Base-by-base conservation (phyloP, 2,329 filamentous ascomycete species). In the Talaromyces islandicus region DNA sequence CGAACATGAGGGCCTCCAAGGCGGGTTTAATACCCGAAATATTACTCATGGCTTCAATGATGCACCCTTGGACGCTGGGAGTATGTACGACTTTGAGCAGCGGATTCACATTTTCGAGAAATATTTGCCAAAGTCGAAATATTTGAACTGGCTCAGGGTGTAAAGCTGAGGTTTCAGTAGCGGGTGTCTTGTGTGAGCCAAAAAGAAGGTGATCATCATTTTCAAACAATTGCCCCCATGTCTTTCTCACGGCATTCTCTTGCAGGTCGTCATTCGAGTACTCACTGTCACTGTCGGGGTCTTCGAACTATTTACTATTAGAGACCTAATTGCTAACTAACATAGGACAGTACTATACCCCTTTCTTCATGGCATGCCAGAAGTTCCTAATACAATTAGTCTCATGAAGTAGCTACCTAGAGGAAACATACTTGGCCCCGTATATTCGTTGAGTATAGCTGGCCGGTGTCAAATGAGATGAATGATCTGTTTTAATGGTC, bases 61-160 rank as follows among this genome's bases (percentile, higher is more conserved):
- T 81, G 57, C 82, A 81, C n/a, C 75, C 77, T 68, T 90, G 87
- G 0, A 89, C 74, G 1, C 82, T 88, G 0, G 86, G 86, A 0
- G 84, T 82, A 67, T 90, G 88, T 0, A 85, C 87, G 59, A 90
- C 78, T 67, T 89, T 90, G 53, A 89, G 77, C 6, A 91, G 69
- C 0, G 87, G 86, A 65, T 90, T 86, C 65, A 90, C 83, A 66
- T 89, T 89, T 63, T 85, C 83, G 48, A 90, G 80, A 68, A 88
- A 90, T 17, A 84, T 80, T 71, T 89, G 86, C 87, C 88, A 90
- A 10, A 76, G 67, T 35, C 63, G 64, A 59, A 75, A 71, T 9
- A 75, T 70, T 30, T 90, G 85, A 12, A 84, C 80, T 0, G 86
- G 82, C 4, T 84, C 78, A 0, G 90, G 89, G 65, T 88, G 86